phyloP scores from a whole-genome alignment of 1,284 basidiomycete genomes.

The Melampsora americana region DNA sequence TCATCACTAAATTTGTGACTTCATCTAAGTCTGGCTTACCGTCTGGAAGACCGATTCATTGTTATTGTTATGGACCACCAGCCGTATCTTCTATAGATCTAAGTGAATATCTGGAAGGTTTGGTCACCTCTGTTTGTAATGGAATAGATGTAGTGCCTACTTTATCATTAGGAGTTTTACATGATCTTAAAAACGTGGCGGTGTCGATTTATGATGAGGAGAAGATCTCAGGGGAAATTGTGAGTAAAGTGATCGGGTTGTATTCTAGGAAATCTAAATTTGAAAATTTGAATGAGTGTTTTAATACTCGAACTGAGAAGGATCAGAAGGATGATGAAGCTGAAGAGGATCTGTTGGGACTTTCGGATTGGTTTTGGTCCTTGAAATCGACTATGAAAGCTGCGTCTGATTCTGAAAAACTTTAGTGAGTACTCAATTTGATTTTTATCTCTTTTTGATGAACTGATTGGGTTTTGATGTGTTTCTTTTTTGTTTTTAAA shows the following conservation, averaged over 20 bases:
- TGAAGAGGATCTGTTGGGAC: too few species aligned
- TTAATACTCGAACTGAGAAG: neutral
- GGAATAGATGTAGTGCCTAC: constrained; percentile 55
- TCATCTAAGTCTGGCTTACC: constrained; percentile 56
- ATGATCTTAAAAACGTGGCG: constrained; percentile 59
- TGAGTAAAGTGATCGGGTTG: constrained; percentile 55
- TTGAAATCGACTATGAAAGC: constrained; percentile 57
- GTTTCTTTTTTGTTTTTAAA: neutral
- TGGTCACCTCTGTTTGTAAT: constrained; percentile 58
- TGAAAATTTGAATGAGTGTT: constrained; percentile 43
- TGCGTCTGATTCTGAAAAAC: constrained; percentile 57
- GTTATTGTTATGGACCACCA: constrained; percentile 57
- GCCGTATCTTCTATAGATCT: constrained; percentile 58
- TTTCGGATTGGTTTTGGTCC: constrained; percentile 56
- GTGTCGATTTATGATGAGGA: constrained; percentile 56
- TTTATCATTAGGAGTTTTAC: constrained; percentile 57
- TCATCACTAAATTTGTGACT: constrained; percentile 59
- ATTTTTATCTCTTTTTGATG: too few species aligned
- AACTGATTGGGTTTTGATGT: neutral
- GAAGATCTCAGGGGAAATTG: constrained; percentile 57
- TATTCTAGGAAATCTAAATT: constrained; percentile 48
- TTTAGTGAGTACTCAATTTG: constrained; percentile 56
- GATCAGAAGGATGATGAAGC: constrained; percentile 4
- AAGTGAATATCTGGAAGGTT: constrained; percentile 55
- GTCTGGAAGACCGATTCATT: constrained; percentile 58